phyloP scores from a whole-genome alignment of 2,329 filamentous ascomycete genomes.

The Immersiporthe knoxdaviesiana region DNA sequence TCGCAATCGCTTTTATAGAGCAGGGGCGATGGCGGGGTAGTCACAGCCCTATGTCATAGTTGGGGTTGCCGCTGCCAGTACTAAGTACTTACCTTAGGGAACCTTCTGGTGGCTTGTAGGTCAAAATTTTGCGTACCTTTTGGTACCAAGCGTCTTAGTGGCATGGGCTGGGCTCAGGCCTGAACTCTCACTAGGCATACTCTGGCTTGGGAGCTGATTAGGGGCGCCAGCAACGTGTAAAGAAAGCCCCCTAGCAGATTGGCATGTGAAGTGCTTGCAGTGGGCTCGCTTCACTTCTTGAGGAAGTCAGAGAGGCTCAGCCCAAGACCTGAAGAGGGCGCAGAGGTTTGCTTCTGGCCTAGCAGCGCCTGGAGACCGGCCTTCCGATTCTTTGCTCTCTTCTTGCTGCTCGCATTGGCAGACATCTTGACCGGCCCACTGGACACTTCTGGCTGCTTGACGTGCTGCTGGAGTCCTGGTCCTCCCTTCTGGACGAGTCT shows the following conservation, averaged over 20 bases:
- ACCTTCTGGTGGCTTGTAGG: constrained; percentile 29
- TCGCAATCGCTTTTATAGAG: constrained; percentile 31
- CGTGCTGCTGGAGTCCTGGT: constrained; percentile 14
- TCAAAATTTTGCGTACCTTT: not conserved
- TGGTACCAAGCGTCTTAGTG: not conserved
- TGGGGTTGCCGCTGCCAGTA: constrained; percentile 21
- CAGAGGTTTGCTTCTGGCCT: constrained; percentile 52
- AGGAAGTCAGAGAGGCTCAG: constrained; percentile 62
- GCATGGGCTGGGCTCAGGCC: not conserved
- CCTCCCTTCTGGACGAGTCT: constrained; percentile 30
- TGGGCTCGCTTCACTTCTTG: constrained; percentile 38
- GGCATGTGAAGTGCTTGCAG: not conserved
- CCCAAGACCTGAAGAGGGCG: constrained; percentile 42
- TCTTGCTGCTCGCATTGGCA: constrained; percentile 64
- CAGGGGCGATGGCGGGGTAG: constrained; percentile 43
- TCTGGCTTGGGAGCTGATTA: not conserved
- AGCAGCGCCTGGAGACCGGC: constrained; percentile 68
- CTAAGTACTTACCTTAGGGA: too few relatives aligned
- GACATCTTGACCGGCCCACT: constrained; percentile 40
- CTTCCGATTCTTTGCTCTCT: constrained; percentile 67
- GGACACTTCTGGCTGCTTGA: constrained; percentile 13
- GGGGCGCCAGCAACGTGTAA: not conserved
- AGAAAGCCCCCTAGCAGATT: not conserved
- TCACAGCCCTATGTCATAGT: constrained; percentile 40
- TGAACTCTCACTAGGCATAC: not conserved